phyloP scores from a whole-genome alignment of 116 monocot genomes.

The Thalassia testudinum region DNA sequence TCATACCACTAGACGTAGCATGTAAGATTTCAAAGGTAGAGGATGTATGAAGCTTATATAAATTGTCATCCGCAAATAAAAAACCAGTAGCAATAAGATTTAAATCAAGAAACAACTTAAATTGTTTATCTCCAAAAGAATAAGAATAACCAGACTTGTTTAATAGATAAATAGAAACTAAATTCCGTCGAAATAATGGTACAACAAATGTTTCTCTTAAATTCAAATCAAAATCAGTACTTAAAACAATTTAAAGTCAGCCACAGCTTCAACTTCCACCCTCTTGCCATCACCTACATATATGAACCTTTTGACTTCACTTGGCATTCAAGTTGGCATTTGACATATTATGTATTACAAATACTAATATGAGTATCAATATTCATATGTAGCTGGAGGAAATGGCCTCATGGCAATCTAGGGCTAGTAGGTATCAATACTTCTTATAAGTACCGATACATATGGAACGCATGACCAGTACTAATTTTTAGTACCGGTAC shows the following conservation, averaged over 20 bases:
- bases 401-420: no score
- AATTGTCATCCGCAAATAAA: constrained; percentile 7
- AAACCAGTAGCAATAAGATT: constrained; percentile 7
- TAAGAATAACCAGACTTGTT: constrained; percentile 14
- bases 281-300: constrained; percentile 12
- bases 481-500: no score
- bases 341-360: constrained; percentile 8
- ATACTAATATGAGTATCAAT: constrained; percentile 8
- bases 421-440: no score
- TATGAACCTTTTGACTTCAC: constrained; percentile 13
- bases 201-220: constrained; percentile 14
- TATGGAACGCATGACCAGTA: no score
- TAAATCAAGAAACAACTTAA: constrained; percentile 10
- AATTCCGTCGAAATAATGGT: constrained; percentile 16
- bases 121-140: constrained; percentile 4
- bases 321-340: constrained; percentile 4
- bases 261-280: constrained; percentile 7
- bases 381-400: no score
- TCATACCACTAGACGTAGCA: background rate
- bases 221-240: constrained; percentile 11
- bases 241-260: constrained; percentile 13
- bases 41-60: constrained; percentile 8
- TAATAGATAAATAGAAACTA: constrained; percentile 16
- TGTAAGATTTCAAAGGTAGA: constrained; percentile 4
- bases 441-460: no score